Conservation (phyloP, 371 early-diverging fungal genomes). For the Lichtheimia hyalospora region DNA sequence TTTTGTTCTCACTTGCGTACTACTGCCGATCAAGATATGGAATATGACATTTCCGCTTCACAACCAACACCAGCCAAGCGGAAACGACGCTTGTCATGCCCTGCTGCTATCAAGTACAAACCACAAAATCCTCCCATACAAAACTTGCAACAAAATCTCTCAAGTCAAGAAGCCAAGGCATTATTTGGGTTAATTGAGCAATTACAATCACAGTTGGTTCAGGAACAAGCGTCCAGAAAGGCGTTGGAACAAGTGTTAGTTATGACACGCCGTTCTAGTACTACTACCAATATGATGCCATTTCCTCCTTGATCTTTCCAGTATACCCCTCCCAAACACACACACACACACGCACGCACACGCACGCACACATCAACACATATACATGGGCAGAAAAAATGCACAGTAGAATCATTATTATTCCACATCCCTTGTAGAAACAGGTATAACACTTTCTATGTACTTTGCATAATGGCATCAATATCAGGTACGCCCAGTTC, state of each 20-base stretch:
- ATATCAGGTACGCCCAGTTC: conserved; percentile 48
- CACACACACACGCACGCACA: background rate
- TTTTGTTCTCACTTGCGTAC: background rate
- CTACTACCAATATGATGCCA: background rate
- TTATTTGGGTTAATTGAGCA: conserved; percentile 4
- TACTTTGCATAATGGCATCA: conserved; percentile 16
- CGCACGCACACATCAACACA: background rate
- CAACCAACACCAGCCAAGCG: background rate
- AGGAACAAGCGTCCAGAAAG: background rate
- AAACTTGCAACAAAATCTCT: background rate
- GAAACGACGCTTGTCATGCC: conserved; percentile 1
- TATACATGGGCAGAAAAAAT: conserved; percentile 1
- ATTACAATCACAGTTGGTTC: background rate
- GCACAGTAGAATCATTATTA: background rate
- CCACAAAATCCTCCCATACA: background rate
- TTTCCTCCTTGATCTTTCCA: background rate
- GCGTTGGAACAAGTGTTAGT: background rate
- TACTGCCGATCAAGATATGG: background rate
- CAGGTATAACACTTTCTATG: too few relatives aligned
- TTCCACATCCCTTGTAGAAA: conserved; percentile 16
- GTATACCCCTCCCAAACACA: too few relatives aligned
- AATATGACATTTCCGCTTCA: background rate
- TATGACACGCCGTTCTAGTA: background rate
- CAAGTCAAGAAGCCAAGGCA: conserved; percentile 8
- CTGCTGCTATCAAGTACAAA: conserved; percentile 9